Evolutionary conservation across 2,329 filamentous ascomycete genomes (phyloP).

Genomic region (Leptographium wingfieldii): DNA sequence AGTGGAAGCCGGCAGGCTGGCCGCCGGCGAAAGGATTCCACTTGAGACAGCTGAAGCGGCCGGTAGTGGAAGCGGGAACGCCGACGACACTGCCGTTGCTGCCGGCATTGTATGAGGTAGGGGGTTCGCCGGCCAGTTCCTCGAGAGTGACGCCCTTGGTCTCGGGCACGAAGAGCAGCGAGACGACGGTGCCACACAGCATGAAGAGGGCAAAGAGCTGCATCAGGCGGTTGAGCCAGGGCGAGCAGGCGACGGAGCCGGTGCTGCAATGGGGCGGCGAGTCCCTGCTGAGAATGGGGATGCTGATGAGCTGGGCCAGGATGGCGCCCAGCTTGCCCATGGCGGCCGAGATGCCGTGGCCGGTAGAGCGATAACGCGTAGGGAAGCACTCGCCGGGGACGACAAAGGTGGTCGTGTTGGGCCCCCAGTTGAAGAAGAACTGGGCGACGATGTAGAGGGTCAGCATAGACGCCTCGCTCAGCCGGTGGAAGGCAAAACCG

Average conservation of each 20-base stretch:
- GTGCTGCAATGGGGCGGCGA: constrained; percentile 31
- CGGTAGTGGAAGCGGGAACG: constrained; percentile 16
- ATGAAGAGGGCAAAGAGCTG: constrained; percentile 72
- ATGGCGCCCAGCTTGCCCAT: constrained; percentile 58
- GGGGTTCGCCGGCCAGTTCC: constrained; percentile 53
- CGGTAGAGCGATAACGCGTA: constrained; percentile 48
- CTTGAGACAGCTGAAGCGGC: constrained; percentile 7
- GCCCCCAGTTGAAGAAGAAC: constrained; percentile 55
- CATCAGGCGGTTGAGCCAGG: constrained; percentile 61
- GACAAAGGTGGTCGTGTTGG: constrained; percentile 54
- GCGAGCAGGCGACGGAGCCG: constrained; percentile 24
- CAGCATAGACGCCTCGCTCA: constrained; percentile 37
- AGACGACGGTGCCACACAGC: constrained; percentile 56
- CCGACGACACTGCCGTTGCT: constrained; percentile 35
- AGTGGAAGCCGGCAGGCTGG: constrained; percentile 37
- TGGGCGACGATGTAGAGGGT: constrained; percentile 52
- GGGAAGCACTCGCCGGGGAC: constrained; percentile 53
- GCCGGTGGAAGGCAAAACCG: constrained; percentile 43
- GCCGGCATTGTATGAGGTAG: constrained; percentile 43
- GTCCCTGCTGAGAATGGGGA: constrained; percentile 47
- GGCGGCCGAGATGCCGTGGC: constrained; percentile 53
- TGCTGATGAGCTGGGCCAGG: constrained; percentile 51
- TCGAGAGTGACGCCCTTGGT: constrained; percentile 65
- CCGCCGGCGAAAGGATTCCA: constrained; percentile 39
- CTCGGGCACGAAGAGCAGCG: constrained; percentile 58